Base-by-base conservation (phyloP, 1,284 basidiomycete species). In the Trametes polyzona region DNA sequence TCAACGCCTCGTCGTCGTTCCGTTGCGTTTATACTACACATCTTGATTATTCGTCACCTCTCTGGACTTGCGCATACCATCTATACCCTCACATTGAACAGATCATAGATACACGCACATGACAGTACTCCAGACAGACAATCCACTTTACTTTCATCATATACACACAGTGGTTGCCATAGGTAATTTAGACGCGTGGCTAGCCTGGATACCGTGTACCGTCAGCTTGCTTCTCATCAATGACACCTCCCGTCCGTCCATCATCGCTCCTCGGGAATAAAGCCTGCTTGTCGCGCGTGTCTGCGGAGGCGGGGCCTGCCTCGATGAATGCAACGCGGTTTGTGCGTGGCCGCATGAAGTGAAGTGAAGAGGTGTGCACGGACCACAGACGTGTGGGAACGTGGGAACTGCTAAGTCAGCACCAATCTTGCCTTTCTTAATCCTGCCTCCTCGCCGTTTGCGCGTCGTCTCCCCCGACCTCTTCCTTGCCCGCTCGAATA, bases 361-460 rank as follows among this genome's bases (percentile, higher is more conserved):
- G 57, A 54, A 58, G 51, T 53, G 57, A 50, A 54, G 42, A 36
- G 37, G 32, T 44, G 46, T 49, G 57, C 65, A 64, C 58, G 66
- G 61, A 63, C 62, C 64, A 52, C 44, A 58, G 56, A 48, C 52
- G 55, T 50, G 29, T 51, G 23, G 17, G 32, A 8, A 32, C 51
- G 75, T 76, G 76, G 54, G 74, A 74, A 70, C 19, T 46, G 55
- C 51, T 72, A 65, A 59, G 67, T 68, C 63, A 67, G 64, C 65
- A 59, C 58, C 23, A 33, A 36, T 64, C 51, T 64, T 66, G 57
- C 65, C 67, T 67, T 64, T 65, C 64, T 65, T 63, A 62, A 69
- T 63, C 67, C 63, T 62, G 48, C 55, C 61, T 63, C 65, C 65
- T 60, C 54, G 37, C 56, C 47, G 58, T 52, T 62, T 47, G 58